These are phyloP conservation scores for Metrosideros polymorpha DNA, from an alignment of 441 rosid species.

Conservation along the genomic window DNA sequence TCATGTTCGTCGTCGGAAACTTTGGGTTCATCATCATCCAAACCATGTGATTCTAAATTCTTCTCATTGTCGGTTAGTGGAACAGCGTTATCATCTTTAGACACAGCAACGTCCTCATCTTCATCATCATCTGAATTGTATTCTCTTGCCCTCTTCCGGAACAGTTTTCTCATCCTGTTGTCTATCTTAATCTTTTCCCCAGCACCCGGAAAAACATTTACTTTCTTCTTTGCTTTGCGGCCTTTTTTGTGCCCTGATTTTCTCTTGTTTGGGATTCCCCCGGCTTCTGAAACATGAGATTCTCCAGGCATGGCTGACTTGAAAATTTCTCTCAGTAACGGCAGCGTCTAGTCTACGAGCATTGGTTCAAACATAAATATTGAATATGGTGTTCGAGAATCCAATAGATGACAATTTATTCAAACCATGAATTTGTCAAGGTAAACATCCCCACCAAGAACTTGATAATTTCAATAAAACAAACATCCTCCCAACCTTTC, in stretches of 20 bases:
- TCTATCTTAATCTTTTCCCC: conserved; percentile 40
- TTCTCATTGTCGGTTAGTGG: conserved; percentile 6
- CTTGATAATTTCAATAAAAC: not conserved
- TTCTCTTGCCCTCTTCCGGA: conserved; percentile 64
- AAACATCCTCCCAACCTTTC: not conserved
- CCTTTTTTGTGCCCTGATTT: conserved; percentile 43
- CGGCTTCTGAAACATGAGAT: conserved; percentile 14
- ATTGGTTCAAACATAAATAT: not conserved
- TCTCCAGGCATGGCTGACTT: conserved; percentile 27
- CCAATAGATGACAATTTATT: not conserved
- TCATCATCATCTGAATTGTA: conserved; percentile 74
- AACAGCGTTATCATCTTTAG: not conserved
- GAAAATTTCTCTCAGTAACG: not conserved
- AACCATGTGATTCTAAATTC: conserved; percentile 9
- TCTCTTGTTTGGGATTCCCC: conserved; percentile 34
- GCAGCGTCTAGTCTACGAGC: not conserved
- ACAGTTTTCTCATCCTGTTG: conserved; percentile 47
- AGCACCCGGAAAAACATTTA: conserved; percentile 24
- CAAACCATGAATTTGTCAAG: not conserved
- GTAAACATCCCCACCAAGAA: not conserved
- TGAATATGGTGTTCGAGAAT: not conserved
- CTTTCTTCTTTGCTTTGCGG: conserved; percentile 30
- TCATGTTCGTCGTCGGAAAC: conserved; percentile 16
- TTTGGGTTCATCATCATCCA: conserved; percentile 13
- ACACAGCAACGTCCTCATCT: conserved; percentile 2